phyloP scores from a whole-genome alignment of 345 rosid species.

The Corchorus olitorius region DNA sequence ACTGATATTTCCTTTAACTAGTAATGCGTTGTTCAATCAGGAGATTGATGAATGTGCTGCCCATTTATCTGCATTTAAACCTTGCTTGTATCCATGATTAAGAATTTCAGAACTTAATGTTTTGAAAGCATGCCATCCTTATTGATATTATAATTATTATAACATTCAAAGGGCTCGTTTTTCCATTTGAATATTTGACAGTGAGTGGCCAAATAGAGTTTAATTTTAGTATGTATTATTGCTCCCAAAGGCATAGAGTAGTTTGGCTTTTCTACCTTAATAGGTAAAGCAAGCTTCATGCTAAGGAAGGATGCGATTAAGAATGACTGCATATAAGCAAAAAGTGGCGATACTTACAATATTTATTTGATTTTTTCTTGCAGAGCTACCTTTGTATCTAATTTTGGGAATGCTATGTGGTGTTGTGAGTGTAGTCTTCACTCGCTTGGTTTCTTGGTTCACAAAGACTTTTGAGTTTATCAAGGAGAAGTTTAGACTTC shows the following conservation, averaged over 20 bases:
- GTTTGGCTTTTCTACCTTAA: constrained; percentile 6
- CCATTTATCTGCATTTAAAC: background rate
- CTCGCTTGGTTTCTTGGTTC: constrained; percentile 90
- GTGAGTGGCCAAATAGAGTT: background rate
- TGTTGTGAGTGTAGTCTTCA: constrained; percentile 85
- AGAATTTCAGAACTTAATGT: background rate
- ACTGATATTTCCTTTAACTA: background rate
- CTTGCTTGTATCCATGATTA: background rate
- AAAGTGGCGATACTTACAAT: background rate
- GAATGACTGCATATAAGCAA: background rate
- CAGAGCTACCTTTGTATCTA: constrained; percentile 94
- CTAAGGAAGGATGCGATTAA: constrained; percentile 49
- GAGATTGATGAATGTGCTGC: background rate
- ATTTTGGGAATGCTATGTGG: constrained; percentile 98
- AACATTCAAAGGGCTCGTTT: background rate
- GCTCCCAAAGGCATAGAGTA: background rate
- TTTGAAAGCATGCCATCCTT: background rate
- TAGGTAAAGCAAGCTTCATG: constrained; percentile 34
- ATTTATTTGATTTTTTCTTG: constrained; percentile 24
- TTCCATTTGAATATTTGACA: background rate
- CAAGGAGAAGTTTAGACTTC: constrained; percentile 81
- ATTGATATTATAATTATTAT: background rate
- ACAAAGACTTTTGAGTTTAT: constrained; percentile 69
- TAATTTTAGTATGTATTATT: background rate
- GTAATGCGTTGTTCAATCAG: background rate